Evolutionary conservation across 108 stramenopile species (phyloP), one percentile per base, ranked within the genome.

Genomic region (Cyclostephanos tholiformis): DNA sequence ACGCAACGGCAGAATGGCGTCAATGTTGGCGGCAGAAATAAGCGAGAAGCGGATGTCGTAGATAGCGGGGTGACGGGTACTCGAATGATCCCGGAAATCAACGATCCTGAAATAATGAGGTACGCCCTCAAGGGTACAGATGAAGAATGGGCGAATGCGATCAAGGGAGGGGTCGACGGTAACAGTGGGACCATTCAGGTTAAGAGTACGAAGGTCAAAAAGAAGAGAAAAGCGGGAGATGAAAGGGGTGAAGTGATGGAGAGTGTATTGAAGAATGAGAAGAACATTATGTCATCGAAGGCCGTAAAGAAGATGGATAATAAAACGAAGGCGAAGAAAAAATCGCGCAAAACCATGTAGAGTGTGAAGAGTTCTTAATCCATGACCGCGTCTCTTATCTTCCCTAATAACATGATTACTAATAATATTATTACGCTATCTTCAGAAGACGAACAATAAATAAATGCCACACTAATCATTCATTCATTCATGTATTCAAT

Each of bases 41-140:
- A 20, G 19, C 23, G 17, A 29, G 7, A 60, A 38, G 60, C 69
- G 11, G 58, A 50, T 4, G 38, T 16, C n/a, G 55, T 71, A 39
- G 72, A 73, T n/a, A 79, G 82, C 63, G 82, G 77, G 26, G 71
- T 82, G 22, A 79, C 77, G 66, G 77, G 77, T 20, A 82, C 82
- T 17, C 65, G 71, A 46, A 68, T 79, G 66, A 57, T 86, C 30
- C 79, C 86, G 6, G 84, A 87, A 48, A 82, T 96, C 3, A 84
- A 85, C 32, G 95, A 96, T 63, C 80, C 63, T 30, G 88, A 90
- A 44, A 76, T 93, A 36, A 92, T 93, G 91, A 88, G 89, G 64
- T 96, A 91, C 68, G 84, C 87, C 6, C 74, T 96, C 58, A 93
- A 89, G 67, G 95, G 95, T 27, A 85, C 86, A 1, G 89, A 91